Percentiles rank a stretch among this genome's conserved stretches.
These are phyloP conservation scores for Candida adriatica DNA, from an alignment of 805 yeast species.

Conservation along the genomic window DNA sequence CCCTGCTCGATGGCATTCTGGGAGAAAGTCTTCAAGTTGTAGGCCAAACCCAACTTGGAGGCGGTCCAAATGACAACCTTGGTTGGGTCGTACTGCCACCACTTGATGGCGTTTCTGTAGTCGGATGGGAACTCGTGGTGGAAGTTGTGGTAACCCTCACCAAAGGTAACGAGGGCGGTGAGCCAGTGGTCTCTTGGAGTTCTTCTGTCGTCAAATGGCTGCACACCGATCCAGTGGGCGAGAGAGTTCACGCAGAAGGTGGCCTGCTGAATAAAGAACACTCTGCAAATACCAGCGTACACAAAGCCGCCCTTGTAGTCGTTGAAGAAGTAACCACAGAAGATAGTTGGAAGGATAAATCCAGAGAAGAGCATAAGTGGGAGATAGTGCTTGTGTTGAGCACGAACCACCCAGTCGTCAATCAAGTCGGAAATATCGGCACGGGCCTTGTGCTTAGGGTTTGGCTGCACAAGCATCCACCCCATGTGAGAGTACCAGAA, in stretches of 20 bases:
- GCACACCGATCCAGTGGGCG: slow-evolving; percentile 82
- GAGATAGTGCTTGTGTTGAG: slow-evolving; percentile 76
- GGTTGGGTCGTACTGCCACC: slow-evolving; percentile 88
- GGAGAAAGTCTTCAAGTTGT: slow-evolving; percentile 66
- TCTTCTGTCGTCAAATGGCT: slow-evolving; percentile 83
- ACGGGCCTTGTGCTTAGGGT: slow-evolving; percentile 69
- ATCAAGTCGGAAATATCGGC: slow-evolving; percentile 61
- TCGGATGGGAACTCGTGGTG: slow-evolving; percentile 89
- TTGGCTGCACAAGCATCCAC: slow-evolving; percentile 78
- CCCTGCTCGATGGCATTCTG: slow-evolving; percentile 81
- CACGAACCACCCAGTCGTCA: slow-evolving; percentile 71
- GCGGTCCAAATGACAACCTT: slow-evolving; percentile 52
- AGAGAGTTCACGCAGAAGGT: slow-evolving; percentile 82
- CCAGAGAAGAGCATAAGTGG: slow-evolving; percentile 53
- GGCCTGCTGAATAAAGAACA: slow-evolving; percentile 71
- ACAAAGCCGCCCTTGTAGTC: slow-evolving; percentile 70
- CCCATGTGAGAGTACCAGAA: slow-evolving; percentile 83
- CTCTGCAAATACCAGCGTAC: slow-evolving; percentile 68
- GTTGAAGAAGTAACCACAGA: slow-evolving; percentile 48
- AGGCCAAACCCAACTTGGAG: slow-evolving; percentile 61
- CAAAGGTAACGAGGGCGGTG: slow-evolving; percentile 78
- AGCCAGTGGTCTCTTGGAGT: slow-evolving; percentile 80
- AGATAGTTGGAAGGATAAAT: slow-evolving; percentile 52
- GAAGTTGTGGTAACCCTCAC: slow-evolving; percentile 88
- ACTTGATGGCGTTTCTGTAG: slow-evolving; percentile 79